Evolutionary conservation across 176 grass and related monocot species (phyloP).

Genomic region (Coix lacrymajobi): DNA sequence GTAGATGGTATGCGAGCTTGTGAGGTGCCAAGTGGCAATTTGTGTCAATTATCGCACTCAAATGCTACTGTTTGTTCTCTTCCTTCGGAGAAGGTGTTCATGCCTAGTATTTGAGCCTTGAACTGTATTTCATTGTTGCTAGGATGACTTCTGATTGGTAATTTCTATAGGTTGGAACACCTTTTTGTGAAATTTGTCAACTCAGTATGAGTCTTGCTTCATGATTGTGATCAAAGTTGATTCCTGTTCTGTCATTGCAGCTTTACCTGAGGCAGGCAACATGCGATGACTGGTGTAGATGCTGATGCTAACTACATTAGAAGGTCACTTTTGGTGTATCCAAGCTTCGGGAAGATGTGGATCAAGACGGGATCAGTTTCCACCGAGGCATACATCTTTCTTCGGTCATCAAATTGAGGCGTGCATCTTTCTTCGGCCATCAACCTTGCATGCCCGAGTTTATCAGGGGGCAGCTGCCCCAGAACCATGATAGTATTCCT

Average conservation of each 20-base stretch:
- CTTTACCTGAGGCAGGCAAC: constrained; percentile 34
- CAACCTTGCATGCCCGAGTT: not conserved
- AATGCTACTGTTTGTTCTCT: not conserved
- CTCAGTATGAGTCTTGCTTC: not conserved
- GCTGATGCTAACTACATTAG: constrained; percentile 42
- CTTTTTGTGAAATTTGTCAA: not conserved
- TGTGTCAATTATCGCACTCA: not conserved
- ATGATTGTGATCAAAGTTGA: not conserved
- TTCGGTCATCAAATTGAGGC: not conserved
- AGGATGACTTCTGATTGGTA: not conserved
- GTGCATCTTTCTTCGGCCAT: not conserved
- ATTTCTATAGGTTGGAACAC: not conserved
- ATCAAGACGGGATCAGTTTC: constrained; percentile 3
- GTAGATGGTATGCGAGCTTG: not conserved
- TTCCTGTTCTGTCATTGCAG: constrained; percentile 34
- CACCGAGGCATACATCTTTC: constrained; percentile 3
- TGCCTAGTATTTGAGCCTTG: not conserved
- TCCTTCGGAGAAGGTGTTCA: not conserved
- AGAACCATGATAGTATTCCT: constrained; percentile 15
- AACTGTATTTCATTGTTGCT: not conserved
- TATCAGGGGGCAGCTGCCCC: not conserved
- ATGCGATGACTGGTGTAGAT: constrained; percentile 22
- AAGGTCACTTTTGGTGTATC: constrained; percentile 26
- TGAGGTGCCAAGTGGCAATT: not conserved
- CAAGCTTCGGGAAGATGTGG: constrained; percentile 14